A percentile compares a stretch with the other conserved stretches of the same genome.
Evolutionary conservation across 768 basidiomycete species (phyloP).

Genomic region (Suillus spraguei): DNA sequence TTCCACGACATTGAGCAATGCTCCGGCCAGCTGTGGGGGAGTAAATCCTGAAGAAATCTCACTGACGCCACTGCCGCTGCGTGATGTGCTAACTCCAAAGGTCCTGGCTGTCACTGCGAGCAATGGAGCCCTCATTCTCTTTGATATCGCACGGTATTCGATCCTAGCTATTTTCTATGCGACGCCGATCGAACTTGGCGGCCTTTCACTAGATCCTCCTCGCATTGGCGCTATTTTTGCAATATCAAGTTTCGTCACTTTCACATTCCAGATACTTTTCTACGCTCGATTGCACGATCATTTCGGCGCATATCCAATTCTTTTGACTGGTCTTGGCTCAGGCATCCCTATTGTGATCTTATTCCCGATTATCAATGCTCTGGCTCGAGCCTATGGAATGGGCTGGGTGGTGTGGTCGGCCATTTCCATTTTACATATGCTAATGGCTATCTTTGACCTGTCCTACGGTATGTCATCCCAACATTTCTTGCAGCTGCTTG

Average conservation of each 20-base stretch:
- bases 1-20: background rate
- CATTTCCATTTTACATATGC: slow-evolving; percentile 27
- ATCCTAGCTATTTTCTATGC: slow-evolving; percentile 36
- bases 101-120: slow-evolving; percentile 62
- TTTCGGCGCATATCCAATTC: slow-evolving; percentile 49
- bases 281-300: slow-evolving; percentile 58
- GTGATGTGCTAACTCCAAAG: slow-evolving; percentile 49
- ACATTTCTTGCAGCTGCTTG: no score
- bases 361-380: slow-evolving; percentile 33
- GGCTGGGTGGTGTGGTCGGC: slow-evolving; percentile 27
- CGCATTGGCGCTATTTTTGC: slow-evolving; percentile 32
- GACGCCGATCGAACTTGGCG: slow-evolving; percentile 33
- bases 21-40: background rate
- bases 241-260: slow-evolving; percentile 17
- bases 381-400: slow-evolving; percentile 26
- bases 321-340: slow-evolving; percentile 27
- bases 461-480: slow-evolving; percentile 26
- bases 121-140: slow-evolving; percentile 44
- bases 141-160: slow-evolving; percentile 24
- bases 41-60: background rate
- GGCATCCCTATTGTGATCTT: slow-evolving; percentile 32
- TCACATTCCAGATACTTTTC: slow-evolving; percentile 59
- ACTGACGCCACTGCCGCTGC: slow-evolving; percentile 43
- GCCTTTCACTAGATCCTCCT: slow-evolving; percentile 28
- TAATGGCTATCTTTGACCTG: slow-evolving; percentile 28